Evolutionary conservation across 257 asterid genomes (phyloP).

Genomic region (Gentiana macrophylla): DNA sequence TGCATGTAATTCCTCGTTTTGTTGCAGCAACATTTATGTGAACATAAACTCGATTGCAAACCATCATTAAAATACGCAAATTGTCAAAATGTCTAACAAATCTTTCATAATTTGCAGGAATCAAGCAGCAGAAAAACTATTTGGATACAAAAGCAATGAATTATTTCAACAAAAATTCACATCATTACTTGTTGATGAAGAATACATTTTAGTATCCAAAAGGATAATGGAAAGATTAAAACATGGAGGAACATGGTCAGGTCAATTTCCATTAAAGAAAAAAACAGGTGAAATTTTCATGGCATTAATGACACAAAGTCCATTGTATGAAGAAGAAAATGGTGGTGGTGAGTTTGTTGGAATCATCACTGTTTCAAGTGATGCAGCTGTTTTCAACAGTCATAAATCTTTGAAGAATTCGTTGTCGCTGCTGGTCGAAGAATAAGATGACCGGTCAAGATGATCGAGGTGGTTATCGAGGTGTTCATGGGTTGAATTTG

Average conservation of each 20-base stretch:
- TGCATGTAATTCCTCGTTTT: neutral
- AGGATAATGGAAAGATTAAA: conserved; percentile 28
- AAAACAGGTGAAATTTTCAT: conserved; percentile 43
- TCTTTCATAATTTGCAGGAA: conserved; percentile 37
- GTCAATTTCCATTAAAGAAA: conserved; percentile 56
- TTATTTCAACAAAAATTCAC: conserved; percentile 34
- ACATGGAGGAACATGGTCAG: conserved; percentile 55
- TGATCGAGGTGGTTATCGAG: conserved; percentile 16
- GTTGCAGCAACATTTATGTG: too few relatives aligned
- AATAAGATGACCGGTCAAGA: conserved; percentile 15
- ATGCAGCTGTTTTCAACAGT: conserved; percentile 46
- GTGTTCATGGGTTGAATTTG: conserved; percentile 23
- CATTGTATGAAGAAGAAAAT: conserved; percentile 39
- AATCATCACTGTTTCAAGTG: conserved; percentile 58
- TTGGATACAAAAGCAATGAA: conserved; percentile 53
- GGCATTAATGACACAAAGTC: conserved; percentile 58
- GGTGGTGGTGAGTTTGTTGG: conserved; percentile 38
- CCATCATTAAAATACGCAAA: too few relatives aligned
- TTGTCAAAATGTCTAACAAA: too few relatives aligned
- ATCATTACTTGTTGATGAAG: conserved; percentile 40
- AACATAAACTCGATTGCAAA: too few relatives aligned
- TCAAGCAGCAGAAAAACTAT: conserved; percentile 60
- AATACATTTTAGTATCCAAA: conserved; percentile 23
- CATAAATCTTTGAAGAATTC: neutral
- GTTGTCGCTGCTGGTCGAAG: neutral